Evolutionary conservation across 768 basidiomycete genomes (phyloP), one percentile per base, ranked within the genome.

Genomic region (Amyloporia xantha): DNA sequence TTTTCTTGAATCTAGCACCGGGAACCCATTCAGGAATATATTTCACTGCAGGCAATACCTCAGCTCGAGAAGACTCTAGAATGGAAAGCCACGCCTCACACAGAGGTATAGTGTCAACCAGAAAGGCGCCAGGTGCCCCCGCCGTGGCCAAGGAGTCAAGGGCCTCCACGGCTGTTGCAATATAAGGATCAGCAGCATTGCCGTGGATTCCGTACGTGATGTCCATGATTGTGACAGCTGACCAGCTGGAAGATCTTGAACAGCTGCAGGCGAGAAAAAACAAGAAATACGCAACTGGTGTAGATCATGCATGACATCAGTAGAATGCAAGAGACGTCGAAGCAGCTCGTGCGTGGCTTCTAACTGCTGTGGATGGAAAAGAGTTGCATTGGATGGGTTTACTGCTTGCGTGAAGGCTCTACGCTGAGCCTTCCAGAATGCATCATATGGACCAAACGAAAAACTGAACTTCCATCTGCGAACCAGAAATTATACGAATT

Each of bases 391-490:
- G 41, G 58, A 57, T 3, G 62, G 54, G 45, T 70, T 66, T 52
- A 76, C 68, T 47, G 72, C 66, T 41, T 68, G 57, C 35, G 53
- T 55, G 35, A 66, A 58, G 48, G 62, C 48, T 23, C 57, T 50
- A 7, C 66, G 59, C 11, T 64, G 59, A 41, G 59, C 59, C 24
- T 55, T 57, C 49, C 59, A 66, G 6, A 56, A 56, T 12, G 58
- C 56, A 12, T 63, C 63, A 42, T 61, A 63, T 9, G 23, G 27
- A 50, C 51, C 54, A 27, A 54, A 54, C n/a, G 51, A 50, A 11
- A 56, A 28, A 19, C 51, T 63, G 30, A 47, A 45, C n/a, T 65
- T 65, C 56, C 68, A 70, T 7, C 71, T 72, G 60, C 73, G 70
- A 30, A 73, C 73, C 44, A n/a, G n/a, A 25, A 41, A 21, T 26